phyloP scores from a whole-genome alignment of 1,284 basidiomycete genomes.

The Takashimella tepidaria region DNA sequence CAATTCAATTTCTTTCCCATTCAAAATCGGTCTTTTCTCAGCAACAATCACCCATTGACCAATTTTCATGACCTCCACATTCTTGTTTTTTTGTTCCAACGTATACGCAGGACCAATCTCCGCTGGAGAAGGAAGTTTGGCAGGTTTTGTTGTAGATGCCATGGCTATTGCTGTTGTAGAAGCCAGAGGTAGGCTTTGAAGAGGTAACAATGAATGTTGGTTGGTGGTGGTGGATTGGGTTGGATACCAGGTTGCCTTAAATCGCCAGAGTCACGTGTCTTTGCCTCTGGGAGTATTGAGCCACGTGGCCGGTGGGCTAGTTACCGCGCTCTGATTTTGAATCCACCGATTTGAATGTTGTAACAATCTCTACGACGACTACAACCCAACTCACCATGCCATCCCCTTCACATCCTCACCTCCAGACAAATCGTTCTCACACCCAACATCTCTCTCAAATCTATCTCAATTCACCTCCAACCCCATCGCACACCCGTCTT shows the following conservation, averaged over 20 bases:
- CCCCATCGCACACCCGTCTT: neutral
- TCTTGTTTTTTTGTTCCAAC: conserved; percentile 17
- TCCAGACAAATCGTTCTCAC: neutral
- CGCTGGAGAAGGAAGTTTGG: conserved; percentile 2
- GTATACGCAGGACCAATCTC: conserved; percentile 10
- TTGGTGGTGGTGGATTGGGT: no score
- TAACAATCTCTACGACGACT: no score
- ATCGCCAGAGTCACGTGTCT: no score
- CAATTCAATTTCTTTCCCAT: conserved; percentile 51
- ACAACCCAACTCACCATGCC: neutral
- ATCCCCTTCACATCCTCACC: neutral
- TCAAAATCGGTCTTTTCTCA: conserved; percentile 49
- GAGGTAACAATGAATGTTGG: no score
- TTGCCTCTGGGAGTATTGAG: no score
- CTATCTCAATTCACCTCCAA: neutral
- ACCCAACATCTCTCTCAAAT: neutral
- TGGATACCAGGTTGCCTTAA: no score
- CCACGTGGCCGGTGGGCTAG: no score
- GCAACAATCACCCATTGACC: conserved; percentile 44
- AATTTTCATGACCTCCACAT: conserved; percentile 38
- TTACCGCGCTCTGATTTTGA: no score
- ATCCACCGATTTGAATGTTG: no score
- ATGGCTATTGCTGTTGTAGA: neutral
- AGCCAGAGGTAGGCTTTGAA: neutral
- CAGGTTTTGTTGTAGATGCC: neutral